Conservation (phyloP, 1,139 yeast genomes). For the Hyphopichia pseudoburtonii region DNA sequence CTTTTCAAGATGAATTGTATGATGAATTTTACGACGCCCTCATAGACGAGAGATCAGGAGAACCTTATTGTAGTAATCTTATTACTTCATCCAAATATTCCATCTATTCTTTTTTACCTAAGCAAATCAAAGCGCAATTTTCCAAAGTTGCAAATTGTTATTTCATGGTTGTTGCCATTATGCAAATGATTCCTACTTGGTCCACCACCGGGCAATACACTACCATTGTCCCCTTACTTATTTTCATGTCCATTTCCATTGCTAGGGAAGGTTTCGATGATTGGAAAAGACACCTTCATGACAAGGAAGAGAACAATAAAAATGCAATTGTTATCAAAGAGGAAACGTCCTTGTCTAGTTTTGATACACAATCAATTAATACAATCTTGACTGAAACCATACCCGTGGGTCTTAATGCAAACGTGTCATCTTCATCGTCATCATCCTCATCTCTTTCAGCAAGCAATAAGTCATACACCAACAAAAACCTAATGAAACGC, state of each 20-base stretch:
- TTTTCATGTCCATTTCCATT: conserved; percentile 89
- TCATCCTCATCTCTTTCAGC: background rate
- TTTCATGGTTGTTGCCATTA: conserved; percentile 81
- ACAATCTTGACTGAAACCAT: conserved; percentile 41
- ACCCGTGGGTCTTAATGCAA: conserved; percentile 11
- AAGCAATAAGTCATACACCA: conserved; percentile 16
- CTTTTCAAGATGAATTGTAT: conserved; percentile 30
- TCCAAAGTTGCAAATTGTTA: conserved; percentile 88
- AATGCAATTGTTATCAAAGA: conserved; percentile 42
- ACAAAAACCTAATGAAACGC: conserved; percentile 27
- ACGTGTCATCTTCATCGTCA: conserved; percentile 8
- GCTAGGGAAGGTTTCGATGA: conserved; percentile 94
- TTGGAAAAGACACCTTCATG: conserved; percentile 82
- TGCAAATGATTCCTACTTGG: conserved; percentile 97
- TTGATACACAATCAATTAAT: conserved; percentile 38
- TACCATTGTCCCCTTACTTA: conserved; percentile 82
- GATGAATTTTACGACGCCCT: conserved; percentile 26
- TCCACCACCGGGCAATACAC: conserved; percentile 97
- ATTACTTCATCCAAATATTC: conserved; percentile 90
- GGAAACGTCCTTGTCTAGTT: conserved; percentile 23
- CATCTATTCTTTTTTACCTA: conserved; percentile 76
- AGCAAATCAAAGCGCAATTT: conserved; percentile 86
- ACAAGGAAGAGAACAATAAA: conserved; percentile 79
- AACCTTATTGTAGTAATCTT: conserved; percentile 62
- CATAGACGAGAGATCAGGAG: conserved; percentile 68